Base-by-base conservation (phyloP, 2,329 filamentous ascomycete genomes). In the Chaetomium olivaceum region DNA sequence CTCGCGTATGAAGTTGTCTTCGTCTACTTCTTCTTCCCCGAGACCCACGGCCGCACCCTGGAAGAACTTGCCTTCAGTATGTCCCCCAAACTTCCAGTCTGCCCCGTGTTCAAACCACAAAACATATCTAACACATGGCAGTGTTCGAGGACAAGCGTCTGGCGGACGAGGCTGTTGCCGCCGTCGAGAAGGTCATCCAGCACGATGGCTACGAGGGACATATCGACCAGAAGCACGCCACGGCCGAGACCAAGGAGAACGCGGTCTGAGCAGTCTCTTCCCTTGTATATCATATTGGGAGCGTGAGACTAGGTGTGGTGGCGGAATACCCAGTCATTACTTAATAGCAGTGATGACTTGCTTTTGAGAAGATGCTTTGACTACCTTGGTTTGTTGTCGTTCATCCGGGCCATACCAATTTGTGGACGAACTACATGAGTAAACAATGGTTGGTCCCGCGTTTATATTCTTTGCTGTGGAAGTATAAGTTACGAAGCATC, bases 11-110 rank as follows among this genome's bases (percentile, higher is more conserved):
- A 62, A 43, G 27, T 62, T n/a, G 16, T 16, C 27, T 36, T 62
- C 27, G n/a, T 62, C 39, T 62, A 33, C 52, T 33, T 48, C 12
- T 43, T 62, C 6, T 62, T 50, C 60, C 60, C 60, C 14, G 60
- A 62, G 39, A 62, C 60, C 23, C 48, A 43, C 60, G 60, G 60
- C 39, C 60, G 60, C 52, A 62, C 60, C 19, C 29, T 62, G 19
- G 60, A 62, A 29, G 60, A 62, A 29, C 14, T 62, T 8, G 52
- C 60, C 3, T 62, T 62, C 39, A 14, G 60, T 62, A 57, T 21
- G 60, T 51, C 27, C 27, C 27, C 48, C 9, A 1, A 11, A 3
- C 23, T n/a, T 4, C 3, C n/a, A 4, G n/a, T 2, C 21, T 29
- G 29, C 3, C 21, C 25, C 4, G 4, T 1, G 23, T 8, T 12